Conservation (phyloP, 176 grass and related monocot genomes). For the Paspalum notatum region DNA sequence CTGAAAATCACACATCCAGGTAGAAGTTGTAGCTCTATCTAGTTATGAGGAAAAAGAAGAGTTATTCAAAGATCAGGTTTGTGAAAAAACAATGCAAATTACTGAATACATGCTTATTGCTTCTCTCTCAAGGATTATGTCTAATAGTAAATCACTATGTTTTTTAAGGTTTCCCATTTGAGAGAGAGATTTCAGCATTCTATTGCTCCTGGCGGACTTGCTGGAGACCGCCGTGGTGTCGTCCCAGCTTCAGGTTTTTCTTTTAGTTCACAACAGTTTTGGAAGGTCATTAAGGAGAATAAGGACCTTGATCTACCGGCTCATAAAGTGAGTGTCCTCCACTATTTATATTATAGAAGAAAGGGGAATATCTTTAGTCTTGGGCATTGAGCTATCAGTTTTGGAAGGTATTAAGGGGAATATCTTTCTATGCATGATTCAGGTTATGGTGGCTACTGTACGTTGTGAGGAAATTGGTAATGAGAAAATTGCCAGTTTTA, state of each 20-base stretch:
- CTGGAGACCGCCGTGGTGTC: slow-evolving; percentile 88
- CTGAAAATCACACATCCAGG: slow-evolving; percentile 49
- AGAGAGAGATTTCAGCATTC: slow-evolving; percentile 97
- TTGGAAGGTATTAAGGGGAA: too few species aligned
- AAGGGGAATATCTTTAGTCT: too few species aligned
- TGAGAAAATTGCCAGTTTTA: slow-evolving; percentile 81
- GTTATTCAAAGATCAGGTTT: slow-evolving; percentile 80
- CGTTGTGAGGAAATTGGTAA: slow-evolving; percentile 97
- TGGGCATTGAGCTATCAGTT: not conserved
- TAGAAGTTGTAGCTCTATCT: slow-evolving; percentile 80
- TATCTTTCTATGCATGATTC: slow-evolving; percentile 31
- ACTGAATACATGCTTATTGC: slow-evolving; percentile 24
- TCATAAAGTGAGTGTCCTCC: slow-evolving; percentile 73
- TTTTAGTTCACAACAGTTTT: slow-evolving; percentile 92
- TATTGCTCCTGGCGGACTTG: slow-evolving; percentile 92
- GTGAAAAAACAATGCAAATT: slow-evolving; percentile 14
- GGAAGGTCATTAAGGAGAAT: slow-evolving; percentile 98
- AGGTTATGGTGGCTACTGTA: slow-evolving; percentile 99
- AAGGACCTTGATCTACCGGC: slow-evolving; percentile 97
- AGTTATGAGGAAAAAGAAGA: slow-evolving; percentile 97
- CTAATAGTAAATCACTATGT: slow-evolving; percentile 34
- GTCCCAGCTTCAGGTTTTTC: slow-evolving; percentile 97
- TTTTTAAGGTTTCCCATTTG: slow-evolving; percentile 74
- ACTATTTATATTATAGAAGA: not conserved
- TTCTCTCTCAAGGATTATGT: slow-evolving; percentile 26